Evolutionary conservation across 176 grass and related monocot genomes (phyloP).

Genomic region (Oryza rufipogon): DNA sequence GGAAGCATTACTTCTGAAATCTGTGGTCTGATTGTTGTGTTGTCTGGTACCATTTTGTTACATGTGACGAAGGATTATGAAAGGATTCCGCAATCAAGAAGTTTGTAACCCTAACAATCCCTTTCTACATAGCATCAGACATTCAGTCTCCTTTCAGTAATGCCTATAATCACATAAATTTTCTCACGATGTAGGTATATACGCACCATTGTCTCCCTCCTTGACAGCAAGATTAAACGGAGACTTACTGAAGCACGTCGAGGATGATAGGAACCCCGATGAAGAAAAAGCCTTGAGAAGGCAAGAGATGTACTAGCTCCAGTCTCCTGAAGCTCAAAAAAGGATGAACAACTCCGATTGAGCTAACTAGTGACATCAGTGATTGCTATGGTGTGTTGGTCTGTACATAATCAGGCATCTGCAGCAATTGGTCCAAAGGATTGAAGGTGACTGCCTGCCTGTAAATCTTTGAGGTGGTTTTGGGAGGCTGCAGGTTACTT

Average conservation of each 20-base stretch:
- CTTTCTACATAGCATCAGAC: constrained; percentile 11
- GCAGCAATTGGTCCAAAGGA: constrained; percentile 20
- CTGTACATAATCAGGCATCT: constrained; percentile 30
- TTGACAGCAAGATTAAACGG: constrained; percentile 76
- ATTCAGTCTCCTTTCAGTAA: background rate
- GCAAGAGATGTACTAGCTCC: constrained; percentile 61
- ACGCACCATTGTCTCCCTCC: constrained; percentile 76
- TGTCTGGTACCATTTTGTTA: constrained; percentile 88
- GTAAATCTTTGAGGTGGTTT: constrained; percentile 3
- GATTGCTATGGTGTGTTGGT: constrained; percentile 7
- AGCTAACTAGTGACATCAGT: background rate
- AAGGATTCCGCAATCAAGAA: constrained; percentile 73
- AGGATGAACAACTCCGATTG: background rate
- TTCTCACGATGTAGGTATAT: constrained; percentile 53
- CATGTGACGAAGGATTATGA: constrained; percentile 95
- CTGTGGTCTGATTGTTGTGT: constrained; percentile 90
- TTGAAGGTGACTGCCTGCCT: background rate
- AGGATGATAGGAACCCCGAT: constrained; percentile 48
- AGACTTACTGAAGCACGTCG: constrained; percentile 67
- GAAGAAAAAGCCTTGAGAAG: constrained; percentile 71
- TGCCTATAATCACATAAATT: constrained; percentile 2
- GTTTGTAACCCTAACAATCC: constrained; percentile 24
- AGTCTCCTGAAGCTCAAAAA: background rate
- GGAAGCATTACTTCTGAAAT: constrained; percentile 94
- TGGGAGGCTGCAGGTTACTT: background rate